phyloP scores from a whole-genome alignment of 768 basidiomycete genomes.

The Pleurotus tuber-regium region DNA sequence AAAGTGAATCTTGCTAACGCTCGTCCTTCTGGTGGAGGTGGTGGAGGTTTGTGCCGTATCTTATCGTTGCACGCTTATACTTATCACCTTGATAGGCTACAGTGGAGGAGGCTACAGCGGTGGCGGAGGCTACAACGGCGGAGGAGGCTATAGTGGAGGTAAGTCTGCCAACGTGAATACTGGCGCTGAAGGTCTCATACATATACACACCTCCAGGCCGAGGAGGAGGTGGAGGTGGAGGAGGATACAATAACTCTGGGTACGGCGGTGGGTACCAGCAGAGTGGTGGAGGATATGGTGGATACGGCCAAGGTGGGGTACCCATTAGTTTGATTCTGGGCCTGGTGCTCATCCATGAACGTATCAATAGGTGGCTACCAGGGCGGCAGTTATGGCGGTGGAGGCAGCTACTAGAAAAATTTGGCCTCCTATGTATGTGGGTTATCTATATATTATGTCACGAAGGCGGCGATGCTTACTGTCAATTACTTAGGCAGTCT shows the following conservation, averaged over 20 bases:
- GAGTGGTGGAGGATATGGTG: slow-evolving; percentile 24
- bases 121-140: slow-evolving; percentile 23
- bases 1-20: slow-evolving; percentile 86
- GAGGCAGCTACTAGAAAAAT: slow-evolving; percentile 29
- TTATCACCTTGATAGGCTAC: slow-evolving; percentile 16
- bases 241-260: slow-evolving; percentile 14
- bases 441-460: background rate
- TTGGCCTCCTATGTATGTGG: slow-evolving; percentile 1
- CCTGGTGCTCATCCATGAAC: too few relatives aligned
- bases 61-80: slow-evolving; percentile 6
- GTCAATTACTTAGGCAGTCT: background rate
- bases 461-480: slow-evolving; percentile 2
- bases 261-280: slow-evolving; percentile 24
- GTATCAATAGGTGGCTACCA: too few relatives aligned
- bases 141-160: slow-evolving; percentile 22
- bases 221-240: slow-evolving; percentile 21
- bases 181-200: slow-evolving; percentile 13
- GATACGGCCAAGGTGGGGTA: too few relatives aligned
- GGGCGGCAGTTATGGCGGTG: slow-evolving; percentile 20
- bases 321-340: too few relatives aligned
- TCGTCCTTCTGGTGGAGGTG: slow-evolving; percentile 51
- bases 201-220: background rate
- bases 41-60: slow-evolving; percentile 18
- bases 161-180: slow-evolving; percentile 25
- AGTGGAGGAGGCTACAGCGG: slow-evolving; percentile 25